Percentiles rank a stretch among this genome's conserved stretches.
These are phyloP conservation scores for Pythium periplocum DNA, from an alignment of 352 stramenopile genomes.

Conservation along the genomic window DNA sequence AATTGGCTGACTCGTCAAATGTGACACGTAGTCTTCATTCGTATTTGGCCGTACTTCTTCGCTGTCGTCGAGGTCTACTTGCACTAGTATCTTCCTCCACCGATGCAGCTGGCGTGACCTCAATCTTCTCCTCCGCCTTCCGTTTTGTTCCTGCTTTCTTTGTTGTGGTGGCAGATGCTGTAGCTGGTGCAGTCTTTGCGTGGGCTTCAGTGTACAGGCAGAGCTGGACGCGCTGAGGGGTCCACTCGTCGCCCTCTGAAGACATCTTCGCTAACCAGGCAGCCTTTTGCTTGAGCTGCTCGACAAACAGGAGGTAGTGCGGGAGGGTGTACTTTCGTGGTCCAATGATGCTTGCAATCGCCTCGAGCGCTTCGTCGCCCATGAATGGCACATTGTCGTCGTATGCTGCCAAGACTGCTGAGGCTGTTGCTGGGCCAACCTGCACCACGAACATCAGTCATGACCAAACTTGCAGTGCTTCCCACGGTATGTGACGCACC, in stretches of 20 bases:
- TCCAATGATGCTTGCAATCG: slow-evolving; percentile 58
- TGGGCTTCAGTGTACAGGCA: slow-evolving; percentile 53
- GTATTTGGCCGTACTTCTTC: no score
- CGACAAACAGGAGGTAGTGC: slow-evolving; percentile 61
- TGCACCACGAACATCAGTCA: slow-evolving; percentile 12
- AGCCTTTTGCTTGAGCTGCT: slow-evolving; percentile 48
- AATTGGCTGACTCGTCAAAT: no score
- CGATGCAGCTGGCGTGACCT: no score
- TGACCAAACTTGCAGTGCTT: not conserved
- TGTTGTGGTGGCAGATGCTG: not conserved
- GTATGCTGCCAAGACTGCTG: slow-evolving; percentile 64
- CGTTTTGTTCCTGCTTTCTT: no score
- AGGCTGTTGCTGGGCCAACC: slow-evolving; percentile 75
- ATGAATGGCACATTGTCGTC: slow-evolving; percentile 69
- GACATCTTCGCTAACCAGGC: slow-evolving; percentile 19
- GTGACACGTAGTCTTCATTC: no score
- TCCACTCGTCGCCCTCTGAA: slow-evolving; percentile 34
- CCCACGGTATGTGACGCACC: slow-evolving; percentile 24
- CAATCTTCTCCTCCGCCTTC: no score
- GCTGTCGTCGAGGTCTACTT: no score
- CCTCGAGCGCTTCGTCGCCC: slow-evolving; percentile 73
- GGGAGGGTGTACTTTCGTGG: slow-evolving; percentile 72
- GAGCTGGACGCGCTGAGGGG: slow-evolving; percentile 59
- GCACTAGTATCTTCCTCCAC: no score
- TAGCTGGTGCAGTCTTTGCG: not conserved